Evolutionary conservation across 345 rosid species (phyloP).

Genomic region (Populus deltoides): DNA sequence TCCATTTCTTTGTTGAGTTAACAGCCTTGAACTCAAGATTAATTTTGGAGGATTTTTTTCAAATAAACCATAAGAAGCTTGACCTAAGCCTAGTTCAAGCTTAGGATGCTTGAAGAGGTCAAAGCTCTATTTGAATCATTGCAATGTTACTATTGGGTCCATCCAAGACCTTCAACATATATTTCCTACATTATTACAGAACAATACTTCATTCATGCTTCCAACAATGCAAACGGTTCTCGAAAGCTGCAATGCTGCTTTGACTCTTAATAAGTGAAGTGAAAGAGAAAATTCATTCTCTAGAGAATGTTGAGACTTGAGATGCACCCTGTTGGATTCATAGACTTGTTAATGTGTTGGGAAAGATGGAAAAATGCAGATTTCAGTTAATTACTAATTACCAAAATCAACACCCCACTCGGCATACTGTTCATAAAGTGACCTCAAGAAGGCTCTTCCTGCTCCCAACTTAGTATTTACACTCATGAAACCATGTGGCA

Average conservation of each 20-base stretch:
- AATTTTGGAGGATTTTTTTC: neutral
- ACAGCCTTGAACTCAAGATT: neutral
- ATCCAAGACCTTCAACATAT: neutral
- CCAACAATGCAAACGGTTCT: neutral
- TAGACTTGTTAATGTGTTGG: neutral
- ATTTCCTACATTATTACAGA: neutral
- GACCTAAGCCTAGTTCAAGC: neutral
- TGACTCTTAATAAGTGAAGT: neutral
- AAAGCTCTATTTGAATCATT: neutral
- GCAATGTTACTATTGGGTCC: neutral
- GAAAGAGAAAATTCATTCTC: neutral
- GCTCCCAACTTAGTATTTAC: constrained; percentile 67
- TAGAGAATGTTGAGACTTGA: neutral
- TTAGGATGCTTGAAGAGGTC: neutral
- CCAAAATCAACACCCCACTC: constrained; percentile 97
- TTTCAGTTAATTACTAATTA: constrained; percentile 28
- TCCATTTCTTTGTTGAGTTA: neutral
- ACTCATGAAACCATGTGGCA: constrained; percentile 89
- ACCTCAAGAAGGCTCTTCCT: constrained; percentile 82
- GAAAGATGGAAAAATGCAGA: neutral
- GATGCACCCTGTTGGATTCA: neutral
- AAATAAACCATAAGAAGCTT: neutral
- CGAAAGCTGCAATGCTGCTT: neutral
- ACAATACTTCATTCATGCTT: neutral
- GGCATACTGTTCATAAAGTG: constrained; percentile 76